phyloP scores from a whole-genome alignment of 192 early-diverging fungal genomes.

The Backusella westeae region DNA sequence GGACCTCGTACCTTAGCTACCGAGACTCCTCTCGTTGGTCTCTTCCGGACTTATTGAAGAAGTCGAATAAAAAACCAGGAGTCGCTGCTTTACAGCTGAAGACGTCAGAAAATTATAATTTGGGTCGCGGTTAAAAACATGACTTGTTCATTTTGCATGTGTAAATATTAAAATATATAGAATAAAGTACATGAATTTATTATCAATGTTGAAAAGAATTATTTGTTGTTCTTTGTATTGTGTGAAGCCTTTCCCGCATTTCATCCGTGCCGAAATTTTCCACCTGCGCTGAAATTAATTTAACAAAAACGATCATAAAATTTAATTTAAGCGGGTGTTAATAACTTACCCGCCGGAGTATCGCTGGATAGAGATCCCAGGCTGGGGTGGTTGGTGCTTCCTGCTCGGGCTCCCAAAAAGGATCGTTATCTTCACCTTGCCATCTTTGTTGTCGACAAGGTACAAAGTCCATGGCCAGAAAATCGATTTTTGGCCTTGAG shows the following conservation, averaged over 20 bases:
- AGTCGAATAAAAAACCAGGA: neutral
- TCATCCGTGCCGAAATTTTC: conserved; percentile 28
- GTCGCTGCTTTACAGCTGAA: neutral
- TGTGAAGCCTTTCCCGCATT: conserved; percentile 25
- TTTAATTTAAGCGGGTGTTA: neutral
- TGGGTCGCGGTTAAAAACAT: neutral
- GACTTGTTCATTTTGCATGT: neutral
- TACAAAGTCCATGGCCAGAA: conserved; percentile 7
- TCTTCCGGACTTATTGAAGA: conserved; percentile 8
- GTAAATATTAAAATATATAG: neutral
- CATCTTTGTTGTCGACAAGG: conserved; percentile 1
- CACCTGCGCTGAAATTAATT: conserved; percentile 15
- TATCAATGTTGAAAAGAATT: neutral
- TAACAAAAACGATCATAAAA: neutral
- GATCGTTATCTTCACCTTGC: neutral
- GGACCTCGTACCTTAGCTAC: neutral
- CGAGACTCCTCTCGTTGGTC: conserved; percentile 4
- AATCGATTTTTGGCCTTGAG: neutral
- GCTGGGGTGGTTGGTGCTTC: neutral
- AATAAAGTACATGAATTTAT: neutral
- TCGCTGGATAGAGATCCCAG: conserved; percentile 24
- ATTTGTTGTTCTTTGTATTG: conserved; percentile 23
- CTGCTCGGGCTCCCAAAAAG: conserved; percentile 7
- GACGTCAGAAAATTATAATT: conserved; percentile 11
- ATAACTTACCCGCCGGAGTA: conserved; percentile 23